These are phyloP conservation scores for Thamnidium elegans DNA, from an alignment of 192 early-diverging fungal genomes.

Conservation along the genomic window DNA sequence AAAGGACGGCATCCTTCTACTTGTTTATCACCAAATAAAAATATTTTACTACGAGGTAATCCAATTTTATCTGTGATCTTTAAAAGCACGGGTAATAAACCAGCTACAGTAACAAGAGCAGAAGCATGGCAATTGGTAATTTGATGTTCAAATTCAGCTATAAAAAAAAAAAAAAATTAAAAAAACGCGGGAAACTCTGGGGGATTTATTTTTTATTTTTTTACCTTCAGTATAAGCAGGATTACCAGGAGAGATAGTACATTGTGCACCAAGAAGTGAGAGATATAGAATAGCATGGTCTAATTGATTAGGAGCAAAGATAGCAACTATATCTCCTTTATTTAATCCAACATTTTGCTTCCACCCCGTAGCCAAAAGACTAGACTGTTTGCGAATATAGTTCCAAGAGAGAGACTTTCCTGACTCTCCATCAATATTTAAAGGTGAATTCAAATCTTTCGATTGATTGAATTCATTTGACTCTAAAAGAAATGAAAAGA, in stretches of 20 bases:
- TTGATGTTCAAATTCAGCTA: constrained; percentile 62
- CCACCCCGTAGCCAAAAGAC: constrained; percentile 49
- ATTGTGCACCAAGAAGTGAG: constrained; percentile 55
- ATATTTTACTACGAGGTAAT: constrained; percentile 13
- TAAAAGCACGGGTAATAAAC: constrained; percentile 22
- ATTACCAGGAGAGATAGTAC: constrained; percentile 74
- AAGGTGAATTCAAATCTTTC: constrained; percentile 3
- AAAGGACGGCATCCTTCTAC: constrained; percentile 24
- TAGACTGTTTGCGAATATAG: constrained; percentile 17
- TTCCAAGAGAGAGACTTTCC: constrained; percentile 19
- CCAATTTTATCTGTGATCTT: constrained; percentile 15
- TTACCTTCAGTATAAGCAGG: constrained; percentile 71
- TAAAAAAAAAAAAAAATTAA: neutral
- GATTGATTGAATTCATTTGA: constrained; percentile 12
- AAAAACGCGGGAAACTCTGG: neutral
- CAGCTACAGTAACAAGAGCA: constrained; percentile 56
- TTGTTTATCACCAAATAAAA: constrained; percentile 30
- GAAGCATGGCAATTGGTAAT: constrained; percentile 67
- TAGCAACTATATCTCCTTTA: constrained; percentile 66
- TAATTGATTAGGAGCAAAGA: constrained; percentile 72
- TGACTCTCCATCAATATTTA: constrained; percentile 17
- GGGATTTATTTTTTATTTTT: neutral
- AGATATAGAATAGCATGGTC: constrained; percentile 61
- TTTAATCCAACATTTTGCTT: constrained; percentile 48
- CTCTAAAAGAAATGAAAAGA: constrained; percentile 24